Base-by-base conservation (phyloP, 2,329 filamentous ascomycete species). In the Apiospora malaysiana region DNA sequence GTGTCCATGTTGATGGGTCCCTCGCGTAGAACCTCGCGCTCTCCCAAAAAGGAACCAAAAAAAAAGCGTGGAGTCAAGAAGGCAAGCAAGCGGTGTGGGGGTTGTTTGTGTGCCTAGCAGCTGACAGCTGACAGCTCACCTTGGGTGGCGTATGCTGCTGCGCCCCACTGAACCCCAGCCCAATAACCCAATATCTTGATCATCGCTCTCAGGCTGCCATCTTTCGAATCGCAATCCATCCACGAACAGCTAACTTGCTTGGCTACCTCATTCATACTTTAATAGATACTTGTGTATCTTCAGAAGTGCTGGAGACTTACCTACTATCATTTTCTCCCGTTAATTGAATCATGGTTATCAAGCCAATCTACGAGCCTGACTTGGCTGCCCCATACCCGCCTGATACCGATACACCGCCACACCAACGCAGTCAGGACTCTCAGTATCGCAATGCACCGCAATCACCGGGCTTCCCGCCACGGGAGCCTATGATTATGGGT, bases 151-250 rank as follows among this genome's bases (percentile, higher is more conserved):
- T 37, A 12, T 23, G 18, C 56, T 40, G 56, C 56, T 63, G 56
- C 56, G 56, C 56, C 56, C 32, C 56, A 40, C 56, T 63, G 56
- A 40, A 63, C 56, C 56, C 56, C 25, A 37, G 40, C 32, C 32
- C 10, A 21, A 63, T 27, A 59, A 63, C 32, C 32, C 10, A 21
- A 63, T 27, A 59, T 32, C 27, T n/a, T n/a, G n/a, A 2, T 59
- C 51, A 59, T 49, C 46, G 49, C 49, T 9, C 16, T 40, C 27
- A 63, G 56, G 56, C 56, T 63, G 56, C 56, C 56, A 63, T 32
- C 56, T 40, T 40, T 4, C 6, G 32, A 40, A n/a, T 21, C 3
- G 16, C 18, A 23, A 63, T 40, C 32, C 37, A 16, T 45, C 16
- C 12, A 16, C 32, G 10, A 10, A 32, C 7, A 37, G 12, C 7